Evolutionary conservation across 768 basidiomycete species (phyloP), one percentile per base, ranked within the genome.

Genomic region (Lentinula raphanica): DNA sequence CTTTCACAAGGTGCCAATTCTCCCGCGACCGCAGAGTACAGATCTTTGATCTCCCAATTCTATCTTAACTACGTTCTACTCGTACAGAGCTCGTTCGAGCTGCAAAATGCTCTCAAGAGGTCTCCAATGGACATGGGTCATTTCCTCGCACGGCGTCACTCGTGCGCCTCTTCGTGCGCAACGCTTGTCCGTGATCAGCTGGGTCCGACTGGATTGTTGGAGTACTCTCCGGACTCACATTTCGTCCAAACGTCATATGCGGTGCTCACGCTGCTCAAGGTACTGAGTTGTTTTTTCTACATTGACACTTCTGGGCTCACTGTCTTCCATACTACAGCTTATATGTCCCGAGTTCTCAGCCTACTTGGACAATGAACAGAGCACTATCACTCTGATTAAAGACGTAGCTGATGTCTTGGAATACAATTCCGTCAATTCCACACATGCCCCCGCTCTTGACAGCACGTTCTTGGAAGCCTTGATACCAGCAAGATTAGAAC

Each of bases 161-260:
- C 82, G 3, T 79, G 83, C 8, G 92, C 92, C 2, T 84, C 81
- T 28, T 75, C 83, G 6, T 87, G 88, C 67, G 87, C 88, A 15
- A 74, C 74, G 32, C 72, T 93, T 46, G 84, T 94, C 19, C 83
- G 87, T 17, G 94, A 96, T 63, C 79, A 87, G 60, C 78, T 96
- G 25, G 88, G 85, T 0, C 89, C 92, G 1, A 75, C 76, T 23
- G 93, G 90, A 1, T 88, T 78, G 63, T 75, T 97, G 69, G 86
- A 81, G 62, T 95, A 92, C 71, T 83, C 90, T 0, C 90, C 94
- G 3, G 95, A 98, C 69, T 89, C 91, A 5, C 88, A 90, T 65
- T 96, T 91, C 62, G 95, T 98, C 8, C 88, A 91, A 74, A 84
- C 83, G 46, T 90, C 89, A n/a, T 97, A 98, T 71, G 94, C 93